Evolutionary conservation across 768 basidiomycete genomes (phyloP), one percentile per base, ranked within the genome.

Genomic region (Chalciporus piperatus): DNA sequence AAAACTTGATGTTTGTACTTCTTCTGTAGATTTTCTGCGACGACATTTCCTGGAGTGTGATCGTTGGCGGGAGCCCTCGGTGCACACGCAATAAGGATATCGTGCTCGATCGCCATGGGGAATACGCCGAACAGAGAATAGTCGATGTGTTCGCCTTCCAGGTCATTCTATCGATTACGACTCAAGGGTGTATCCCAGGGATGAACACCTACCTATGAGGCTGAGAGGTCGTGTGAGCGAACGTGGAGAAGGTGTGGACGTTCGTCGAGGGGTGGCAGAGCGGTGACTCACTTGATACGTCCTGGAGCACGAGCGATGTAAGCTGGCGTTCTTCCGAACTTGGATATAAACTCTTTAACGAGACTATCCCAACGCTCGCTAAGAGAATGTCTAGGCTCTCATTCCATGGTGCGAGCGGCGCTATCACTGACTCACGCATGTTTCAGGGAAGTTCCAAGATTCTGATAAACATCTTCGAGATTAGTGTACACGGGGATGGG

Each of bases 51-150:
- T 2, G 79, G 74, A 0, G 65, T 41, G 48, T 72, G 62, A 8
- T 59, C n/a, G 52, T 49, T 19, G 56, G 42, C 39, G 48, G 61
- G 10, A 25, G 54, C 23, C 51, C 66, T 76, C n/a, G 77, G 77
- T 28, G 78, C 82, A 68, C 80, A 84, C 0, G 91, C 90, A 49
- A 93, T 85, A 46, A 93, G 74, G 58, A 92, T 85, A 65, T 92
- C 92, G 46, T 81, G 81, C 57, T 92, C 91, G 35, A 93, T 79
- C 0, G 91, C 92, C n/a, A 85, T 79, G 14, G 91, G 92, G 32
- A 93, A 76, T 8, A 89, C 89, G 4, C 91, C 91, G 58, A 92
- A 91, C 23, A 91, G 72, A 0, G 85, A 81, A 58, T 92, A 92
- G 68, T 92, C 89, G 65, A 92, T 87, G 63, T 92, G 87, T 70